Evolutionary conservation across 78 protist species (phyloP).

Genomic region (Guillardia theta): DNA sequence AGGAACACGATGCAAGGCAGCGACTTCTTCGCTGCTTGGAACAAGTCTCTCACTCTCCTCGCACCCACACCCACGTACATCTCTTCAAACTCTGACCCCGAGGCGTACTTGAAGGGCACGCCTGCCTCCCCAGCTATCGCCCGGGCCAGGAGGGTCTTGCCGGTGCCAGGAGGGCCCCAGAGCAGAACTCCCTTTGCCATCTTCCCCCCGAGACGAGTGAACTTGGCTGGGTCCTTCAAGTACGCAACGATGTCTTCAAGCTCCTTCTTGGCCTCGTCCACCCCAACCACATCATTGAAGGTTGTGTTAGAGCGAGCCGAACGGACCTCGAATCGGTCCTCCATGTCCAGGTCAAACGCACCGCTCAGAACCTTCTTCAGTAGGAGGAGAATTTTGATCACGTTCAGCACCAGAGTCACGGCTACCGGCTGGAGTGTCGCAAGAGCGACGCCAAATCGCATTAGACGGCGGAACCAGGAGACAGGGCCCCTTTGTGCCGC

Average conservation of each 20-base stretch:
- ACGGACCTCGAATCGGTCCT: not conserved
- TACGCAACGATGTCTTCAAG: slow-evolving; percentile 76
- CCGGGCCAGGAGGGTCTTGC: slow-evolving; percentile 92
- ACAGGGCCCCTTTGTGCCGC: too few relatives aligned
- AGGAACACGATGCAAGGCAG: not conserved
- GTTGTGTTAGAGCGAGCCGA: not conserved
- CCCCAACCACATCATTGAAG: slow-evolving; percentile 59
- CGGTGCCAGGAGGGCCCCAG: slow-evolving; percentile 96
- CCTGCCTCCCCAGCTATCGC: slow-evolving; percentile 86
- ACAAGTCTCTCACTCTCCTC: slow-evolving; percentile 83
- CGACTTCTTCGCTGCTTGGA: slow-evolving; percentile 67
- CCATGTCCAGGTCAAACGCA: not conserved
- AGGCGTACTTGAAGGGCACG: slow-evolving; percentile 79
- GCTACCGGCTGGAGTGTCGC: not conserved
- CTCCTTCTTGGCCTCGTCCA: slow-evolving; percentile 56
- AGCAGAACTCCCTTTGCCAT: slow-evolving; percentile 2
- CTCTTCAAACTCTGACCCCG: slow-evolving; percentile 85
- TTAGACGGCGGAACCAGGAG: not conserved
- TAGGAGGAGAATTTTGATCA: not conserved
- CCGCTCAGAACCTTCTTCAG: not conserved
- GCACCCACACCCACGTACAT: slow-evolving; percentile 95
- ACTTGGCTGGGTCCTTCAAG: slow-evolving; percentile 64
- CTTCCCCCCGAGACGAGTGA: not conserved
- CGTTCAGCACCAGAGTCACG: not conserved
- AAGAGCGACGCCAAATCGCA: not conserved